Conservation (phyloP, 352 stramenopile genomes). For the Pythium brassicae region DNA sequence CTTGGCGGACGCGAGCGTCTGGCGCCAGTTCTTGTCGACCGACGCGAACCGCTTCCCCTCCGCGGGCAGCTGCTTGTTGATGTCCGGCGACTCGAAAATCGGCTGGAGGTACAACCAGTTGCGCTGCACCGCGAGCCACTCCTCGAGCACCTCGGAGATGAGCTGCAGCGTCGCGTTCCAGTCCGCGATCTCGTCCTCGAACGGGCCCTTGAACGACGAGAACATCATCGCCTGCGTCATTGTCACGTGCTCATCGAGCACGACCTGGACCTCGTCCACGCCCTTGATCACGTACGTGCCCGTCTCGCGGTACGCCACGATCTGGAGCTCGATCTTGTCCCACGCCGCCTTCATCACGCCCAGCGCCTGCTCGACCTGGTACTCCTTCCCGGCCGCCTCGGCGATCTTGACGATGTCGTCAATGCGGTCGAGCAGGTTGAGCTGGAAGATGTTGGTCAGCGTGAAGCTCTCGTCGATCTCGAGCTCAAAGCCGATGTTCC, state of each 20-base stretch:
- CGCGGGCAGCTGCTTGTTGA: slow-evolving; percentile 94
- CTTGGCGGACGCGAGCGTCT: slow-evolving; percentile 86
- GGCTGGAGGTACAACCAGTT: slow-evolving; percentile 96
- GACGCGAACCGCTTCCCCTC: slow-evolving; percentile 94
- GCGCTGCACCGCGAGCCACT: slow-evolving; percentile 93
- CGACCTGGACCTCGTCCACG: slow-evolving; percentile 91
- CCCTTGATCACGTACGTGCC: slow-evolving; percentile 94
- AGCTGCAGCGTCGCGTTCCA: slow-evolving; percentile 90
- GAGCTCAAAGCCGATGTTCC: slow-evolving; percentile 78
- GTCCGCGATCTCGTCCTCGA: slow-evolving; percentile 91
- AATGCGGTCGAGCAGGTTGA: slow-evolving; percentile 82
- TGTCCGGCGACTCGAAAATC: slow-evolving; percentile 95
- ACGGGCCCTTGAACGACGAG: slow-evolving; percentile 93
- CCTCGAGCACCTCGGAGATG: slow-evolving; percentile 92
- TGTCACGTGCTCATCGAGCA: slow-evolving; percentile 95
- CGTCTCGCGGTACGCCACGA: slow-evolving; percentile 90
- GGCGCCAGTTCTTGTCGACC: slow-evolving; percentile 95
- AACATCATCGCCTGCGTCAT: slow-evolving; percentile 97
- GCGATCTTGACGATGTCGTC: slow-evolving; percentile 91
- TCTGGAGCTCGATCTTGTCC: slow-evolving; percentile 88
- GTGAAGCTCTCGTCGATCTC: slow-evolving; percentile 89
- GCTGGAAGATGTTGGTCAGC: slow-evolving; percentile 79
- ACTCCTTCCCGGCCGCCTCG: slow-evolving; percentile 93
- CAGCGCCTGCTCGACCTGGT: slow-evolving; percentile 91
- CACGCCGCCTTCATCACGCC: slow-evolving; percentile 91